phyloP scores from a whole-genome alignment of 2,329 filamentous ascomycete genomes.

The Simplicillium aogashimaense region DNA sequence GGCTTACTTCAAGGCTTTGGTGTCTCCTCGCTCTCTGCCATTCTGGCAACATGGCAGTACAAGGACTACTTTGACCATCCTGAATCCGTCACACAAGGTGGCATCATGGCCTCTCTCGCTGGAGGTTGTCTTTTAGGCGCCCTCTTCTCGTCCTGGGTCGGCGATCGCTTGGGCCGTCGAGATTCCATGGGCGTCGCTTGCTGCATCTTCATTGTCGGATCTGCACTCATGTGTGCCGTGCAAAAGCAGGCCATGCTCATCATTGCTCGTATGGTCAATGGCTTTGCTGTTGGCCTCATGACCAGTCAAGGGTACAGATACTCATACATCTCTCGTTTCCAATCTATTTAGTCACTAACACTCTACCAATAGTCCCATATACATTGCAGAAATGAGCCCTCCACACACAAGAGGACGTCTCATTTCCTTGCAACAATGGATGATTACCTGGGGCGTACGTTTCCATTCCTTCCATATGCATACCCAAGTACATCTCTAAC shows the following conservation, averaged over 20 bases:
- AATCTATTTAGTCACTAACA: neutral
- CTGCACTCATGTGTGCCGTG: constrained; percentile 9
- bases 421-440: constrained; percentile 53
- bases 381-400: constrained; percentile 48
- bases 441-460: constrained; percentile 10
- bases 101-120: constrained; percentile 32
- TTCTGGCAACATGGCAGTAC: constrained; percentile 35
- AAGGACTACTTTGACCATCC: constrained; percentile 37
- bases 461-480: too few relatives aligned
- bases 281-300: constrained; percentile 53
- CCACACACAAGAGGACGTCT: constrained; percentile 42
- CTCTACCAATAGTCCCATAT: constrained; percentile 34
- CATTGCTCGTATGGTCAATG: constrained; percentile 48
- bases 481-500: too few relatives aligned
- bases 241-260: constrained; percentile 24
- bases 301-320: constrained; percentile 30
- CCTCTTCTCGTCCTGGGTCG: constrained; percentile 27
- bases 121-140: constrained; percentile 34
- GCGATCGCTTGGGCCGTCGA: constrained; percentile 29
- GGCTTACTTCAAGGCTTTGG: constrained; percentile 37
- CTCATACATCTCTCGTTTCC: neutral
- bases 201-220: constrained; percentile 12
- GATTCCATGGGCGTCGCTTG: constrained; percentile 13
- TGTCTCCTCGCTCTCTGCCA: constrained; percentile 43
- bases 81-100: constrained; percentile 28